A percentile compares a stretch with the other conserved stretches of the same genome.
phyloP scores from a whole-genome alignment of 345 rosid species.

The Camelina neglecta region DNA sequence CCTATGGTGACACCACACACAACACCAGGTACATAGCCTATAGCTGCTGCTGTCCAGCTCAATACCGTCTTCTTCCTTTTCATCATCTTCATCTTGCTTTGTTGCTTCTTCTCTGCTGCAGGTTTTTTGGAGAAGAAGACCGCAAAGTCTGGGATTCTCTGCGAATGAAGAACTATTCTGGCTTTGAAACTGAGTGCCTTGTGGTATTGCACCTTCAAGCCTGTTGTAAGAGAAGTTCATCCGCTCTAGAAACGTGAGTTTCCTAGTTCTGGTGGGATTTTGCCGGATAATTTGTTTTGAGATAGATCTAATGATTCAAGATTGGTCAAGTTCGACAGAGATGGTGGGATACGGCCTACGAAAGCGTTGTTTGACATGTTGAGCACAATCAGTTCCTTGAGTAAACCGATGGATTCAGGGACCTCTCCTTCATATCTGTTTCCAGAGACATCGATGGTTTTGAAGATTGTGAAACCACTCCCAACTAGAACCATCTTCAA shows the following conservation, averaged over 20 bases:
- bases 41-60: conserved; percentile 21
- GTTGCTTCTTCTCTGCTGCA: conserved; percentile 10
- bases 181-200: conserved; percentile 24
- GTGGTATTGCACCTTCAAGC: conserved; percentile 27
- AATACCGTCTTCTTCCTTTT: conserved; percentile 6
- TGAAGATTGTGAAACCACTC: conserved; percentile 27
- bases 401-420: conserved; percentile 27
- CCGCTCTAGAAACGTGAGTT: neutral
- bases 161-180: conserved; percentile 16
- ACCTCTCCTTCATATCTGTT: conserved; percentile 29
- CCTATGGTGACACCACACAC: conserved; percentile 6
- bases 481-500: conserved; percentile 13
- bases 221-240: conserved; percentile 29
- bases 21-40: neutral
- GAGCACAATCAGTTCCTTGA: conserved; percentile 27
- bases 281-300: conserved; percentile 15
- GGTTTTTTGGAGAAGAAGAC: neutral
- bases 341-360: conserved; percentile 27
- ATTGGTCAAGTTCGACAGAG: conserved; percentile 24
- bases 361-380: conserved; percentile 38
- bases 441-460: conserved; percentile 30
- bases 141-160: conserved; percentile 1
- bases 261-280: conserved; percentile 34
- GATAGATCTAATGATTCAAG: conserved; percentile 40
- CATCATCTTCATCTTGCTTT: conserved; percentile 3